Conservation (phyloP, 164 flowering plant species). For the Cinnamomum micranthum region DNA sequence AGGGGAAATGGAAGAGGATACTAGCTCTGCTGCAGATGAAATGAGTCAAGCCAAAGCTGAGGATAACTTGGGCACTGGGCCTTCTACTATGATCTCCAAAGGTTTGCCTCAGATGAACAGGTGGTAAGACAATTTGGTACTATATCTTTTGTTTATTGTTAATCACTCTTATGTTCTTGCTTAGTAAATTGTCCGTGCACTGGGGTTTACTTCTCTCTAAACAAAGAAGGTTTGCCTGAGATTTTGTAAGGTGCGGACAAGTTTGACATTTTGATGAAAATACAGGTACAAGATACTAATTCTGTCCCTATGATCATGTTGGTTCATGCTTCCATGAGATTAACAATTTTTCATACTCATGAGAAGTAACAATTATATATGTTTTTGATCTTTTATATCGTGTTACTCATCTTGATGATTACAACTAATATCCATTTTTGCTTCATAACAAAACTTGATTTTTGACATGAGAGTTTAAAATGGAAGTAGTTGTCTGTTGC, state of each 20-base stretch:
- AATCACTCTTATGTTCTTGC: background rate
- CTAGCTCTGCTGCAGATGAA: constrained; percentile 31
- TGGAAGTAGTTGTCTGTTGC: too few species aligned
- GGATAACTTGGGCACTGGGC: constrained; percentile 3
- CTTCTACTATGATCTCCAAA: constrained; percentile 6
- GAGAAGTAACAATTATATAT: too few species aligned
- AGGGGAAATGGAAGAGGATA: constrained; percentile 31
- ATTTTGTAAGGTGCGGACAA: constrained; percentile 8
- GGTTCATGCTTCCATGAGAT: too few species aligned
- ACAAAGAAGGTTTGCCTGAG: constrained; percentile 1
- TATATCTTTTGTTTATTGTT: too few species aligned
- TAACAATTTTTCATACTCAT: too few species aligned
- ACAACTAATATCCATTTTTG: too few species aligned
- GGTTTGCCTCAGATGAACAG: constrained; percentile 11
- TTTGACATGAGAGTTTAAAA: too few species aligned
- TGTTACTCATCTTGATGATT: too few species aligned
- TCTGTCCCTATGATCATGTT: too few species aligned
- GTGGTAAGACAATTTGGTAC: constrained; percentile 5
- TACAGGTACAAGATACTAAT: background rate
- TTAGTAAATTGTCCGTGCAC: constrained; percentile 6
- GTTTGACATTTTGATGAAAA: background rate
- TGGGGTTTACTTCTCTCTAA: background rate
- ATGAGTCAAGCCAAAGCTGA: constrained; percentile 14
- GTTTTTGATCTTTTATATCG: too few species aligned
- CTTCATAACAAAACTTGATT: too few species aligned